A percentile compares a stretch with the other conserved stretches of the same genome.
Evolutionary conservation across 129 eudicot genomes (phyloP).

Genomic region (carrot (Daucus carota)): DH1_v3.0 NC_030386.2:31356001-31356500

Average conservation of each 20-base stretch:
- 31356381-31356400: constrained; percentile 74
- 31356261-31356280: constrained; percentile 71
- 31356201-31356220: constrained; percentile 76
- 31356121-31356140: constrained; percentile 79
- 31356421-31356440: neutral
- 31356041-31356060: constrained; percentile 43
- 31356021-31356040: constrained; percentile 63
- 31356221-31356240: constrained; percentile 45
- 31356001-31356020: constrained; percentile 74
- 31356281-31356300: constrained; percentile 77
- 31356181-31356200: constrained; percentile 68
- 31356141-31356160: constrained; percentile 68
- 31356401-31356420: neutral
- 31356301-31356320: constrained; percentile 70
- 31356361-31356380: constrained; percentile 77
- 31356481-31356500: neutral
- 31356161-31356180: constrained; percentile 82
- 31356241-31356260: constrained; percentile 54
- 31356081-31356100: constrained; percentile 72
- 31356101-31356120: constrained; percentile 62
- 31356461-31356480: neutral
- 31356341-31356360: constrained; percentile 75
- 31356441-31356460: neutral
- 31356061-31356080: constrained; percentile 67
- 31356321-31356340: constrained; percentile 73